Evolutionary conservation across 495 filamentous ascomycete genomes (phyloP).

Genomic region (Neurospora pannonica): DNA sequence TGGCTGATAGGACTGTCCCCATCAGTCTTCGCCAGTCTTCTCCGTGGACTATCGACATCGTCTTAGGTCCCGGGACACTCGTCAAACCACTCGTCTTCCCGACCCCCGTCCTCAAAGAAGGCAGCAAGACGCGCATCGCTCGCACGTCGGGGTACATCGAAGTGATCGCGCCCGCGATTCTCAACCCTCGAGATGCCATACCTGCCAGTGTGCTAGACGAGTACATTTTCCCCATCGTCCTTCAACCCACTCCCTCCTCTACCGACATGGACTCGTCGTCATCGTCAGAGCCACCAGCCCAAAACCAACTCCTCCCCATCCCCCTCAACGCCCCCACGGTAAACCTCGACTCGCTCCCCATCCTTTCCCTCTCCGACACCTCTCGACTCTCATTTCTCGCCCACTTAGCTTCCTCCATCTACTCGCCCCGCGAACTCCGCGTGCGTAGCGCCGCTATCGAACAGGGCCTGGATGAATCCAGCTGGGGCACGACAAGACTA

Average conservation of each 20-base stretch:
- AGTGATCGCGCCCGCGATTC: slow-evolving; percentile 19
- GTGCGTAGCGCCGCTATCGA: slow-evolving; percentile 8
- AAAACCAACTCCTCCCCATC: slow-evolving; percentile 8
- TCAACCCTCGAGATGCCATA: background rate
- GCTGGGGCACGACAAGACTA: slow-evolving; percentile 16
- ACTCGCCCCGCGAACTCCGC: slow-evolving; percentile 31
- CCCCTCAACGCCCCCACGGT: slow-evolving; percentile 31
- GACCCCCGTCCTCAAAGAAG: slow-evolving; percentile 26
- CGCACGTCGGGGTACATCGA: slow-evolving; percentile 39
- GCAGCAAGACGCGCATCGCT: slow-evolving; percentile 31
- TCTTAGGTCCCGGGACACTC: slow-evolving; percentile 8
- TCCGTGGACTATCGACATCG: slow-evolving; percentile 25
- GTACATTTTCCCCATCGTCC: slow-evolving; percentile 23
- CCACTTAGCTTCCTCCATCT: slow-evolving; percentile 24
- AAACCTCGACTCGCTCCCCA: slow-evolving; percentile 33
- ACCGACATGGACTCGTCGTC: no score
- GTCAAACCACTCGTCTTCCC: slow-evolving; percentile 28
- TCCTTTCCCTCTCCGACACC: slow-evolving; percentile 22
- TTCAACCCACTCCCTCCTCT: no score
- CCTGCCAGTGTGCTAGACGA: slow-evolving; percentile 10
- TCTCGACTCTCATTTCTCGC: slow-evolving; percentile 24
- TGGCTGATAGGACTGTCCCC: slow-evolving; percentile 16
- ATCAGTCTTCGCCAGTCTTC: slow-evolving; percentile 21
- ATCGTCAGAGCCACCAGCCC: background rate
- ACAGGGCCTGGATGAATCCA: background rate